Evolutionary conservation across 495 filamentous ascomycete species (phyloP).

Genomic region (Podospora pseudopauciseta): DNA sequence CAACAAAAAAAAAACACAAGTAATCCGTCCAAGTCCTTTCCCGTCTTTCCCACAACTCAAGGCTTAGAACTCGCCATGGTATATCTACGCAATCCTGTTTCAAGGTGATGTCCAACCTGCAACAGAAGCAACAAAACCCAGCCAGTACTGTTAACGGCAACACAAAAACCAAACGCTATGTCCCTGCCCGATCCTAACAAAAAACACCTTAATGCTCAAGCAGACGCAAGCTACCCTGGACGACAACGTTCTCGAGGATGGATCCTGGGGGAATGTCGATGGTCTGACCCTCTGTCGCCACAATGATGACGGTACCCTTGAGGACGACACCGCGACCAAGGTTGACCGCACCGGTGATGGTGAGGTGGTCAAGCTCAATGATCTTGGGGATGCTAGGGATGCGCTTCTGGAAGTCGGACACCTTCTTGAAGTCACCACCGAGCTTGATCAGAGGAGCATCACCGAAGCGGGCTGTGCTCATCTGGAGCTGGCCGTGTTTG

Average conservation of each 20-base stretch:
- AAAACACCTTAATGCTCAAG: constrained; percentile 71
- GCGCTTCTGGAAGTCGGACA: constrained; percentile 98
- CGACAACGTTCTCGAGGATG: constrained; percentile 96
- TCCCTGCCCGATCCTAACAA: background rate
- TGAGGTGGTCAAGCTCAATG: constrained; percentile 95
- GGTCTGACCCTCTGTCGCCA: constrained; percentile 94
- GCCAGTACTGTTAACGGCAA: background rate
- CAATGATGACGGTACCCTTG: constrained; percentile 99
- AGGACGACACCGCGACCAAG: constrained; percentile 89
- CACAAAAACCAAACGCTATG: constrained; percentile 8
- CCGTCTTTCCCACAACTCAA: background rate
- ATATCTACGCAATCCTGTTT: background rate
- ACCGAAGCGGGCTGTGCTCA: constrained; percentile 93
- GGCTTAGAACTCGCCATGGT: background rate
- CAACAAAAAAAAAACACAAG: background rate
- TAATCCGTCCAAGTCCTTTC: background rate
- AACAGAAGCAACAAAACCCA: constrained; percentile 3
- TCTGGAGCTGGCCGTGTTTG: constrained; percentile 95
- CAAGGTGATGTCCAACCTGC: constrained; percentile 2
- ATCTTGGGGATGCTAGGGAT: constrained; percentile 96
- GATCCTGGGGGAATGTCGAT: constrained; percentile 97
- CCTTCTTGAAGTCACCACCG: constrained; percentile 99
- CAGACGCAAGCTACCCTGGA: constrained; percentile 94
- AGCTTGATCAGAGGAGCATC: constrained; percentile 99
- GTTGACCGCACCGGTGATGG: constrained; percentile 95